Percentiles rank a stretch among this genome's conserved stretches.
Conservation (phyloP, 1,284 basidiomycete species). For the Pseudozyma thailandica region DNA sequence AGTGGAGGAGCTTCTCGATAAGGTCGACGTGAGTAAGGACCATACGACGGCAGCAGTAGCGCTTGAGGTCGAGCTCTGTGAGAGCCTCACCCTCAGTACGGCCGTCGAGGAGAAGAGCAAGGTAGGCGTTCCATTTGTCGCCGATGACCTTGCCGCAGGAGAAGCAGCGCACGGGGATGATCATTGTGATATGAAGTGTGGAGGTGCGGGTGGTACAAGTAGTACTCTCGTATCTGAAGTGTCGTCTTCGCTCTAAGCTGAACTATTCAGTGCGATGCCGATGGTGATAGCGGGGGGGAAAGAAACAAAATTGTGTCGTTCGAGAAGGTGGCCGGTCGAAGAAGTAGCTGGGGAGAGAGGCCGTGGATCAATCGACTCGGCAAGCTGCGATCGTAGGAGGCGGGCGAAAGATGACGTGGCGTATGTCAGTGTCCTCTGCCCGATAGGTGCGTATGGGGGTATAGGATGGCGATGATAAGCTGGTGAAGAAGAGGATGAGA, state of each 20-base stretch:
- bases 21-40: constrained; percentile 96
- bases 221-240: too few species aligned
- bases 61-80: constrained; percentile 87
- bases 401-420: too few species aligned
- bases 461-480: background rate
- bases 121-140: constrained; percentile 68
- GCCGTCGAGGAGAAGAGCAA: constrained; percentile 63
- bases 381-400: too few species aligned
- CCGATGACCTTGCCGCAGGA: constrained; percentile 68
- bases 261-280: too few species aligned
- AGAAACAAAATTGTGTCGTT: too few species aligned
- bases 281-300: too few species aligned
- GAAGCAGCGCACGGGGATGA: constrained; percentile 67
- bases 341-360: too few species aligned
- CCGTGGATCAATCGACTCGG: too few species aligned
- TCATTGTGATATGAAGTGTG: constrained; percentile 32
- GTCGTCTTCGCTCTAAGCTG: too few species aligned
- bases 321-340: too few species aligned
- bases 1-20: constrained; percentile 93
- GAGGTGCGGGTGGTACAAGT: too few species aligned
- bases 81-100: constrained; percentile 81
- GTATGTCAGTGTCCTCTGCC: too few species aligned
- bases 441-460: background rate
- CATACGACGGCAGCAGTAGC: constrained; percentile 98
- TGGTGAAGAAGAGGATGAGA: background rate